phyloP scores from a whole-genome alignment of 78 protist genomes.

The Mastigamoeba balamuthi region DNA sequence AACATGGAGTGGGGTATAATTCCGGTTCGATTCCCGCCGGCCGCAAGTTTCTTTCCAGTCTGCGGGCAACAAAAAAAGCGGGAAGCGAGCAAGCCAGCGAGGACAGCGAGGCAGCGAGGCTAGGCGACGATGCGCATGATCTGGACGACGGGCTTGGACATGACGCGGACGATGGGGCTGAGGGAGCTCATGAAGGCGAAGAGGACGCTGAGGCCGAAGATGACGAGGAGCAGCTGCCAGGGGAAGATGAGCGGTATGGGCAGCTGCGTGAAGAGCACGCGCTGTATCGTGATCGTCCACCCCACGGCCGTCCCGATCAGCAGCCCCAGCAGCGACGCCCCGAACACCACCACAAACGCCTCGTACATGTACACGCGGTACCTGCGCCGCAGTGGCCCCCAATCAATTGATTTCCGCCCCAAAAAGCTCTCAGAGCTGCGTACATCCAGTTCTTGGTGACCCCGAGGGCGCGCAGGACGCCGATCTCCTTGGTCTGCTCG shows the following conservation, averaged over 20 bases:
- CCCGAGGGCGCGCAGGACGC: conserved; percentile 75
- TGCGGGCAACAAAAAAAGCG: too few species aligned
- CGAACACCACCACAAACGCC: conserved; percentile 72
- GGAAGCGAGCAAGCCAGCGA: too few species aligned
- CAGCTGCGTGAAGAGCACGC: conserved; percentile 62
- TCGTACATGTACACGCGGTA: conserved; percentile 72
- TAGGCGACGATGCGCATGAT: conserved; percentile 37
- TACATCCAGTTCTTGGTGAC: conserved; percentile 48
- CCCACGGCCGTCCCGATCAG: conserved; percentile 48
- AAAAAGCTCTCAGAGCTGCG: too few species aligned
- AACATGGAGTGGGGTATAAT: too few species aligned
- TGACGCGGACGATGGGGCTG: conserved; percentile 36
- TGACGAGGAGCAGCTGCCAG: conserved; percentile 11
- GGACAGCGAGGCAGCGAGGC: too few species aligned
- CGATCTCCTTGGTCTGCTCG: conserved; percentile 83
- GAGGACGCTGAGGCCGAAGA: conserved; percentile 26
- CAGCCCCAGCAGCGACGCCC: conserved; percentile 72
- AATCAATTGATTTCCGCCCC: too few species aligned
- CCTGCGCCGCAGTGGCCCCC: not conserved
- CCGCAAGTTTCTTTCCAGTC: too few species aligned
- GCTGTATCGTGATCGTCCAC: conserved; percentile 59
- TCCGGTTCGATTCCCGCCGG: too few species aligned
- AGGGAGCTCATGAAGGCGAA: conserved; percentile 39
- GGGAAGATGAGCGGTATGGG: conserved; percentile 78
- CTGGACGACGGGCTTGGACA: conserved; percentile 32